Base-by-base conservation (phyloP, 306 rosid genomes). In the Cajanus cajan region DNA sequence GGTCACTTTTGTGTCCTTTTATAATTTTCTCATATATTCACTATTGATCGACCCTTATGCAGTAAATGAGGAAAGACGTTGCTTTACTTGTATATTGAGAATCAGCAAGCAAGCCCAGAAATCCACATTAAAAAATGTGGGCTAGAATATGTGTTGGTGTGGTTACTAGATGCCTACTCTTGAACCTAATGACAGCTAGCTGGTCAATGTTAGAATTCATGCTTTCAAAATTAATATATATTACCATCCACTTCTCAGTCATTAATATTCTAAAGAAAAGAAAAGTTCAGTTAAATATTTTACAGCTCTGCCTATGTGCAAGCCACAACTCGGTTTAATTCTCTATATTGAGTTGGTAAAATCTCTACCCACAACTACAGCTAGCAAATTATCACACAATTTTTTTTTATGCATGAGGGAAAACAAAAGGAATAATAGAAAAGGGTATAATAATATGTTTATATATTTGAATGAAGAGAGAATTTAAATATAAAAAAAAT, bases 141-240 rank as follows among this genome's bases (percentile, higher is more conserved):
- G 48, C 76, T 71, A 5, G 1, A 50, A 33, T n/a, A 33, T 16
- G 62, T 51, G 50, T 28, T 28, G 1, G 31, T 33, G 64, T 41
- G 64, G 16, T 40, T 44, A 16, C 41, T 50, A 9, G 12, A 28
- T 52, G 37, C 54, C 40, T 39, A 54, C 67, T 2, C 77, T 55
- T 41, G 36, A 22, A n/a, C 77, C 66, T 54, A 72, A 19, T 19
- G 45, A n/a, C 40, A 33, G 76, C 76, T 50, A 33, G 76, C 76
- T 50, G 12, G 0, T 70, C 62, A n/a, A 48, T 45, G 58, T 1
- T 45, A 10, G 4, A 68, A 44, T 45, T 45, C 55, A 15, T 0
- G 6, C 54, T 21, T 67, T 21, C 0, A 11, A 19, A 68, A 25
- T 15, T 24, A 43, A 24, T 12, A 28, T 28, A 28, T 28, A n/a